phyloP scores from a whole-genome alignment of 768 basidiomycete species.

The Pisolithus orientalis region DNA sequence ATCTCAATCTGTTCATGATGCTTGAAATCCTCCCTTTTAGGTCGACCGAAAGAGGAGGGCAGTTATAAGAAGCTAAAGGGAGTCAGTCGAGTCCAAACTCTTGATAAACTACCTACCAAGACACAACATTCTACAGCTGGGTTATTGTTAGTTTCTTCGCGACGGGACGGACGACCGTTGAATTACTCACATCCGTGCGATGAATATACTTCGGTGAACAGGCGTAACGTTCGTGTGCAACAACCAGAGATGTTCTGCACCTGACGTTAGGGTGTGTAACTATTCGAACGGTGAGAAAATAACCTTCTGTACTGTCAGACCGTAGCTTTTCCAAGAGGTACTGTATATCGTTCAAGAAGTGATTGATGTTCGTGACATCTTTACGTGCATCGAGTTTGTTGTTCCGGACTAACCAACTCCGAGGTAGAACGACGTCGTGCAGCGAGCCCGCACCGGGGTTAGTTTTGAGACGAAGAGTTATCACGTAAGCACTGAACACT shows the following conservation, averaged over 20 bases:
- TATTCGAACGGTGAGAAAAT: neutral
- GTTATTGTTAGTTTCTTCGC: neutral
- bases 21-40: constrained; percentile 1
- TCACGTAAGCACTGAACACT: constrained; percentile 36
- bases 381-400: constrained; percentile 10
- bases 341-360: constrained; percentile 15
- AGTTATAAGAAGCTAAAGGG: constrained; percentile 31
- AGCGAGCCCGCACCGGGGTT: constrained; percentile 11
- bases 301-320: constrained; percentile 22
- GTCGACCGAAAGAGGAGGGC: constrained; percentile 1
- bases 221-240: constrained; percentile 10
- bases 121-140: constrained; percentile 42
- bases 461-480: constrained; percentile 27
- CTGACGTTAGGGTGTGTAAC: neutral
- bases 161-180: too few species aligned
- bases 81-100: neutral
- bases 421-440: constrained; percentile 47
- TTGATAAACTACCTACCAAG: constrained; percentile 34
- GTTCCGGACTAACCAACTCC: constrained; percentile 41
- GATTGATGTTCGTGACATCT: constrained; percentile 1
- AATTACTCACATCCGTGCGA: constrained; percentile 40
- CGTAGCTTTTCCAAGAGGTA: constrained; percentile 26
- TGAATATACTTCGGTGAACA: constrained; percentile 32
- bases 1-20: constrained; percentile 7
- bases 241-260: neutral